A percentile compares a stretch with the other conserved stretches of the same genome.
Evolutionary conservation across 345 rosid species (phyloP).

Genomic region (Dimocarpus longan): DNA sequence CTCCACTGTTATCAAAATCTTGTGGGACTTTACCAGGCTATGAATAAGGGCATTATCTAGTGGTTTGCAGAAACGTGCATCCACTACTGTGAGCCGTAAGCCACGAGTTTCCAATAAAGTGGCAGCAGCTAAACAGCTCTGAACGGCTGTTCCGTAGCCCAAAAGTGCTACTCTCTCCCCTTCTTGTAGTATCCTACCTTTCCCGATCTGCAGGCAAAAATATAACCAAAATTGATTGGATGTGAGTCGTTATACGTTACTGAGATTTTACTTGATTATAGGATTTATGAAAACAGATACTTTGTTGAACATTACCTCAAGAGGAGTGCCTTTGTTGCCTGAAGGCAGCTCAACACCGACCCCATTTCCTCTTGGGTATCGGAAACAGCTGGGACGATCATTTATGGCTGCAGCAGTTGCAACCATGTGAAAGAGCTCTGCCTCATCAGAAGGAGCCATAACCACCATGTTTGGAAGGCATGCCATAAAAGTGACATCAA

Average conservation of each 20-base stretch:
- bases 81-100: constrained; percentile 67
- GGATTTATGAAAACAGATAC: background rate
- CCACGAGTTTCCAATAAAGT: constrained; percentile 52
- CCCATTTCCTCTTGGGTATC: constrained; percentile 95
- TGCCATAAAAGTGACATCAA: constrained; percentile 94
- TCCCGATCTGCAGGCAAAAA: constrained; percentile 63
- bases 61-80: constrained; percentile 93
- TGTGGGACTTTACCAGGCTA: constrained; percentile 78
- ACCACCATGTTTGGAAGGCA: constrained; percentile 99
- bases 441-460: constrained; percentile 98
- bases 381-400: constrained; percentile 94
- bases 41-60: constrained; percentile 74
- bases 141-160: constrained; percentile 90
- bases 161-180: constrained; percentile 86
- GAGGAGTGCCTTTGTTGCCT: constrained; percentile 80
- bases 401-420: constrained; percentile 91
- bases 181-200: constrained; percentile 73
- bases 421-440: constrained; percentile 95
- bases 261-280: background rate
- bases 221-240: background rate
- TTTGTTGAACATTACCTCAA: constrained; percentile 53
- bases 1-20: constrained; percentile 81
- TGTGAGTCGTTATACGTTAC: background rate
- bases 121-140: constrained; percentile 83
- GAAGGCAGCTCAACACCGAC: constrained; percentile 74